phyloP scores from a whole-genome alignment of 2,329 filamentous ascomycete species.

The Clonostachys rhizophaga region DNA sequence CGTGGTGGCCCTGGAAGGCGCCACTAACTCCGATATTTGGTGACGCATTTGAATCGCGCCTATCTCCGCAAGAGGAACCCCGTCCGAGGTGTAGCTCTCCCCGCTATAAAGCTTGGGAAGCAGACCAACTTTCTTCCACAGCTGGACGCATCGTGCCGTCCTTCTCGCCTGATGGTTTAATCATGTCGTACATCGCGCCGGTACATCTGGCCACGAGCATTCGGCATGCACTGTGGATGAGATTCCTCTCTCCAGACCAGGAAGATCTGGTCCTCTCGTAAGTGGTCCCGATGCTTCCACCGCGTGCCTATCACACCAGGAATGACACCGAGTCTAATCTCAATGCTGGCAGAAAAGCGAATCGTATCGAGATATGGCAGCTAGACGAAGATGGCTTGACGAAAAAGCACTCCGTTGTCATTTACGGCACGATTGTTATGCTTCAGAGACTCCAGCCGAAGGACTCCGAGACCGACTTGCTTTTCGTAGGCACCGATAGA shows the following conservation, averaged over 20 bases:
- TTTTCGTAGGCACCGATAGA: constrained; percentile 89
- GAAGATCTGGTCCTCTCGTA: constrained; percentile 88
- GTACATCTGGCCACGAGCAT: constrained; percentile 92
- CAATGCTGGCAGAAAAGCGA: constrained; percentile 60
- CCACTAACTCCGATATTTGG: too few species aligned
- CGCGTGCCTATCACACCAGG: not conserved
- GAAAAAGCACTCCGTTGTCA: constrained; percentile 61
- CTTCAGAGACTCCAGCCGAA: constrained; percentile 75
- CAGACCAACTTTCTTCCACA: too few species aligned
- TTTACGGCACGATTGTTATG: constrained; percentile 86
- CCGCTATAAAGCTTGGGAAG: too few species aligned
- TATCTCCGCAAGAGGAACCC: too few species aligned
- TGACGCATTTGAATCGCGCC: too few species aligned
- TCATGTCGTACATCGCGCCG: constrained; percentile 91
- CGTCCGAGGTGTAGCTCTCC: too few species aligned
- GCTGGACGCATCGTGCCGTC: too few species aligned
- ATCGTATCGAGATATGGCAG: constrained; percentile 80
- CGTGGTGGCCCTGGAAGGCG: too few species aligned
- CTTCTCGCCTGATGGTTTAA: too few species aligned
- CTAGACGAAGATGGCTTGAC: constrained; percentile 59
- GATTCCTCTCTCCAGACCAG: constrained; percentile 67
- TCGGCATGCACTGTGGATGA: constrained; percentile 78
- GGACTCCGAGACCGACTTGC: constrained; percentile 70
- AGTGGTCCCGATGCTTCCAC: constrained; percentile 23
- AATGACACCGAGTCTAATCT: not conserved